Conservation (phyloP, 2,329 filamentous ascomycete species). For the Colletotrichum destructivum region DNA sequence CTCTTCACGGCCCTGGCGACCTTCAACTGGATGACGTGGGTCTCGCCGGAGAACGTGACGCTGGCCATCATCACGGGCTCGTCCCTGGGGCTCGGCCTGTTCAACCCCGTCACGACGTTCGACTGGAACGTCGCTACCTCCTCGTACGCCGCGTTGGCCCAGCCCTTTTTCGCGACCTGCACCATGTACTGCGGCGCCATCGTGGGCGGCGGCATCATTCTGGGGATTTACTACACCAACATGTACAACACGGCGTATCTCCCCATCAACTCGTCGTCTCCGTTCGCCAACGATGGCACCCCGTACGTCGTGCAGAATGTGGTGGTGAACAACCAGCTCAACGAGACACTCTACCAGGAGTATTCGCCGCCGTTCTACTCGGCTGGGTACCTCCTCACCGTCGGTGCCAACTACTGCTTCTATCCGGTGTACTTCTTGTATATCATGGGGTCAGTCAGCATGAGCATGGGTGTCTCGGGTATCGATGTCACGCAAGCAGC, state of each 20-base stretch:
- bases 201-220: constrained; percentile 56
- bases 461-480: not conserved
- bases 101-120: constrained; percentile 66
- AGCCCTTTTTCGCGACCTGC: constrained; percentile 59
- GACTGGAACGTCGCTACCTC: constrained; percentile 64
- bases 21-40: constrained; percentile 68
- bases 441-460: constrained; percentile 50
- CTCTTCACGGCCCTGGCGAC: constrained; percentile 59
- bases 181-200: constrained; percentile 54
- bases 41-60: constrained; percentile 60
- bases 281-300: constrained; percentile 61
- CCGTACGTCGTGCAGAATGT: constrained; percentile 54
- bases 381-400: constrained; percentile 58
- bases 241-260: constrained; percentile 61
- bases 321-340: constrained; percentile 55
- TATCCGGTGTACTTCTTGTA: constrained; percentile 61
- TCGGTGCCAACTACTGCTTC: constrained; percentile 60
- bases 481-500: not conserved
- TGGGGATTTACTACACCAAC: constrained; percentile 60
- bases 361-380: constrained; percentile 63
- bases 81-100: constrained; percentile 56
- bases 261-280: constrained; percentile 63
- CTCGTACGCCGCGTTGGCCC: constrained; percentile 55
- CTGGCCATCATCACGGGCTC: constrained; percentile 61
- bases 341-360: constrained; percentile 55